Evolutionary conservation across 495 filamentous ascomycete genomes (phyloP), one percentile per base, ranked within the genome.

Genomic region (Aspergillus steynii): DNA sequence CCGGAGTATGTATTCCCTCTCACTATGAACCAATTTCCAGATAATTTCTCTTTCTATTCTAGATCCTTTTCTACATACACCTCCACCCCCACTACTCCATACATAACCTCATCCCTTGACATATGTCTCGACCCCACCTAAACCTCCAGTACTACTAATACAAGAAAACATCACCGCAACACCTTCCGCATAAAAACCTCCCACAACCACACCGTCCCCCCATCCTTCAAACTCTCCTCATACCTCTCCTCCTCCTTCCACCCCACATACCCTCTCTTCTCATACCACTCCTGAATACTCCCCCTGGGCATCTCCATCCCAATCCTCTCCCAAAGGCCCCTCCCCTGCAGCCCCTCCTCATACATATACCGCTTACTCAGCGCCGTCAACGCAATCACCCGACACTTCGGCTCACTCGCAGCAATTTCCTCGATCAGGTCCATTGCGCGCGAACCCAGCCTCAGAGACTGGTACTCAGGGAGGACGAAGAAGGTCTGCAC

Each of bases 201-300:
- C 57, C 59, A 49, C 3, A 65, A 49, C 8, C 12, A 25, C 29
- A 71, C 46, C 20, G 52, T 42, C 47, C 53, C 54, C 26, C 65
- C 65, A 61, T 68, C 63, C 10, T 61, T 34, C 28, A 61, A 34
- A 12, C 25, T 61, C 26, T 62, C 60, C 25, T 64, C 56, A 49
- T 67, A 67, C 26, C 63, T 10, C 29, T 61, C 61, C 61, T 68
- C 67, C 47, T 64, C 65, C 65, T 70, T 74, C 71, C 71, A 74
- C 15, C 29, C 59, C 1, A 68, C 65, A 66, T 70, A 74, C 3
- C 69, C 71, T n/a, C 61, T 52, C 26, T 34, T 65, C 59, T 74
- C 71, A 49, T 74, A 74, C 71, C 71, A 74, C 37, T 69, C 66
- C 58, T 74, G 60, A 32, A 65, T 65, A 53, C 69, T 71, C 15